Evolutionary conservation across 1,139 yeast genomes (phyloP).

Genomic region (Taphrina flavorubra): DNA sequence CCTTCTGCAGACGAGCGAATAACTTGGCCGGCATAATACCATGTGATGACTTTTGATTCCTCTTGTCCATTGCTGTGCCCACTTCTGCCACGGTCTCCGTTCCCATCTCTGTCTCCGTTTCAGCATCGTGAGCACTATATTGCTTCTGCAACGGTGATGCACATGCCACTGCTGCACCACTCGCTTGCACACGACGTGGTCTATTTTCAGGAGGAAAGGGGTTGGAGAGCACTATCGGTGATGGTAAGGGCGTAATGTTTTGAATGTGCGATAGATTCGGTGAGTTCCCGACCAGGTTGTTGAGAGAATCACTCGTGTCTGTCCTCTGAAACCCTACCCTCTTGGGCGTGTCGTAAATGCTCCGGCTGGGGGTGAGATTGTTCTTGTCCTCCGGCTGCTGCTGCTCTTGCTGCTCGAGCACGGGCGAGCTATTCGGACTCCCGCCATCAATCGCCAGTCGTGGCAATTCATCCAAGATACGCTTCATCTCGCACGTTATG

Average conservation of each 20-base stretch:
- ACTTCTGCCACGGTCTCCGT: too few relatives aligned
- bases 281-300: constrained; percentile 16
- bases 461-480: constrained; percentile 14
- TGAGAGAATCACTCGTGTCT: constrained; percentile 27
- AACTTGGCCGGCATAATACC: constrained; percentile 8
- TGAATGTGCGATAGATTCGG: constrained; percentile 28
- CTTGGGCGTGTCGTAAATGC: constrained; percentile 12
- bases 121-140: constrained; percentile 9
- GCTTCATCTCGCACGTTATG: background rate
- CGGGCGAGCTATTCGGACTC: constrained; percentile 1
- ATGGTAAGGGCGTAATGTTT: constrained; percentile 51
- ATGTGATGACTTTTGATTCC: background rate
- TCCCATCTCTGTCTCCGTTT: background rate
- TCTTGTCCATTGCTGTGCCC: constrained; percentile 2
- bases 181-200: constrained; percentile 3
- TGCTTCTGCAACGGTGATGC: constrained; percentile 1
- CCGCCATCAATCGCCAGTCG: constrained; percentile 7
- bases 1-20: constrained; percentile 21
- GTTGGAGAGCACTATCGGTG: constrained; percentile 47
- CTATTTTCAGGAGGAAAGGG: background rate
- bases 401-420: background rate
- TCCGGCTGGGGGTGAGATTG: background rate
- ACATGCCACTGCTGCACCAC: background rate
- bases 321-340: constrained; percentile 4
- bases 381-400: background rate